phyloP scores from a whole-genome alignment of 768 basidiomycete species.

The Mycena alexandri region DNA sequence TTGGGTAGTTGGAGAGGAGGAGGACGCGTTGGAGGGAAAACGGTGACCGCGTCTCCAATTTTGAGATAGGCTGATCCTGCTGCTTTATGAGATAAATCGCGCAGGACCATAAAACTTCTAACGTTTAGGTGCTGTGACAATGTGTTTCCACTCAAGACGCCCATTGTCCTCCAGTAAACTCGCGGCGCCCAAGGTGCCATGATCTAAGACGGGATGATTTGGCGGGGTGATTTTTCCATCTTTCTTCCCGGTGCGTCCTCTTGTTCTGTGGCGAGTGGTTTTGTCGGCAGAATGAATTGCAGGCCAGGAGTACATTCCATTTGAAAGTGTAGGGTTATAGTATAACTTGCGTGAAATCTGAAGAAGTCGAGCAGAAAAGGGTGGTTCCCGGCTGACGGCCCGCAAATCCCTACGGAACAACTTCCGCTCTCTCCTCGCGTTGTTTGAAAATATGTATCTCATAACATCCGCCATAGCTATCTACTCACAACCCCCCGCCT shows the following conservation, averaged over 20 bases:
- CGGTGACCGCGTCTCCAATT: conserved; percentile 49
- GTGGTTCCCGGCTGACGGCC: too few relatives aligned
- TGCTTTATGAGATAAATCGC: conserved; percentile 16
- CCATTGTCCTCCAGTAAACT: conserved; percentile 62
- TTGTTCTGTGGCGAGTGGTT: conserved; percentile 24
- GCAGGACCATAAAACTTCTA: conserved; percentile 14
- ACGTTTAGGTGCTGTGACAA: conserved; percentile 49
- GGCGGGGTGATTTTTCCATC: conserved; percentile 40
- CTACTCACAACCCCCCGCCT: too few relatives aligned
- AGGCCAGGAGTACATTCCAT: conserved; percentile 88
- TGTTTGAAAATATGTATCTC: too few relatives aligned
- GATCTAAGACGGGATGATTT: conserved; percentile 67
- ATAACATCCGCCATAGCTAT: too few relatives aligned
- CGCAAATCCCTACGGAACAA: too few relatives aligned
- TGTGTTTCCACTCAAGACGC: conserved; percentile 66
- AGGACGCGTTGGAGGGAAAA: conserved; percentile 73
- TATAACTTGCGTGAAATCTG: too few relatives aligned
- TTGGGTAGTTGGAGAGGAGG: conserved; percentile 46
- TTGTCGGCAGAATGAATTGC: conserved; percentile 56
- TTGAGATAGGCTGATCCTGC: conserved; percentile 34
- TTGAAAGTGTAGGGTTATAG: conserved; percentile 39
- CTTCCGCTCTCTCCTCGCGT: too few relatives aligned
- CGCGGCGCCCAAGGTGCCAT: conserved; percentile 67
- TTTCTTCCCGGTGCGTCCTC: conserved; percentile 49
- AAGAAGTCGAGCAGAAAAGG: too few relatives aligned